These are phyloP conservation scores for Aspergillus texensis DNA, from an alignment of 2,329 filamentous ascomycete genomes.

Conservation along the genomic window DNA sequence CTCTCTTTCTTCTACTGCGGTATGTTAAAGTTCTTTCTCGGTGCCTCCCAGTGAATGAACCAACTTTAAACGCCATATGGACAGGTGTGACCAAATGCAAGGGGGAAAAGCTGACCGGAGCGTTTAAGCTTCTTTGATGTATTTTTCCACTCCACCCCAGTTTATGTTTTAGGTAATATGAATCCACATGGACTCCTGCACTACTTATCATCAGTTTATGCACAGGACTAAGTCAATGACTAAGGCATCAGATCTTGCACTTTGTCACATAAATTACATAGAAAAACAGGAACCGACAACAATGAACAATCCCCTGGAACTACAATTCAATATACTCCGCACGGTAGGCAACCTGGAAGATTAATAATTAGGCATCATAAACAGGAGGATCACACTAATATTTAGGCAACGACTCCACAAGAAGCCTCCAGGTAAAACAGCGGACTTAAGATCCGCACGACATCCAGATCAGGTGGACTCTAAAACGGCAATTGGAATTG, in stretches of 20 bases:
- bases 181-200: neutral
- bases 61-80: neutral
- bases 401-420: neutral
- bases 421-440: neutral
- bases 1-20: neutral
- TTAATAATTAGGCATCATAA: neutral
- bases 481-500: neutral
- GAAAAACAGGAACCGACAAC: neutral
- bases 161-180: neutral
- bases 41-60: neutral
- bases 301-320: too few relatives aligned
- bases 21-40: neutral
- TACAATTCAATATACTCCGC: too few relatives aligned
- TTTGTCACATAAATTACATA: neutral
- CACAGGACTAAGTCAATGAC: neutral
- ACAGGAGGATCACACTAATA: neutral
- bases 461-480: neutral
- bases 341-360: neutral
- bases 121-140: conserved; percentile 14
- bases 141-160: conserved; percentile 6
- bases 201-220: neutral
- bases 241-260: neutral
- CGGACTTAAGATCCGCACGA: neutral
- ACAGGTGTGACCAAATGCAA: neutral
- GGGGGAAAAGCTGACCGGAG: neutral